Evolutionary conservation across 805 yeast species (phyloP).

Genomic region (Ogataea ramenticola): DNA sequence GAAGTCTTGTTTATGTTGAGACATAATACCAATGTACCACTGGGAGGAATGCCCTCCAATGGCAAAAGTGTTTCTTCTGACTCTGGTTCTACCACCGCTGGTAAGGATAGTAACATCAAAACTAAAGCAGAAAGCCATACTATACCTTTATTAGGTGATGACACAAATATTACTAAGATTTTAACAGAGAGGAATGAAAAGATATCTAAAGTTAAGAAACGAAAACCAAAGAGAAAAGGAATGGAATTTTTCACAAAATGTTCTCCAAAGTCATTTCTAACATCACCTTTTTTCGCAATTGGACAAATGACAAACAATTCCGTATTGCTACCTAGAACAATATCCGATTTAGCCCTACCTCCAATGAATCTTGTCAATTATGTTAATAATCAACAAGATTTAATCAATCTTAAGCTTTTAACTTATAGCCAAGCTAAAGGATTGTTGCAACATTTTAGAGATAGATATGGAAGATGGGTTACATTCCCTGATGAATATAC

Average conservation of each 20-base stretch:
- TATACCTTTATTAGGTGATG: not conserved
- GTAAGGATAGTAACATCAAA: too few relatives aligned
- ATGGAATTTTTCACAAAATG: conserved; percentile 3
- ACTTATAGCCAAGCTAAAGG: conserved; percentile 38
- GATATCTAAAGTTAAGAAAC: not conserved
- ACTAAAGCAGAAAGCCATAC: not conserved
- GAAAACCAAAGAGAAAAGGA: not conserved
- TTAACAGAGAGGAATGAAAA: not conserved
- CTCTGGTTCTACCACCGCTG: not conserved
- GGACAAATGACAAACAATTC: conserved; percentile 25
- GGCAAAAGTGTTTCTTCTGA: not conserved
- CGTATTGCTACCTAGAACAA: conserved; percentile 15
- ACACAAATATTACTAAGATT: not conserved
- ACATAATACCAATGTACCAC: not conserved
- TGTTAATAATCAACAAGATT: conserved; percentile 27
- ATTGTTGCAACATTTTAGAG: conserved; percentile 50
- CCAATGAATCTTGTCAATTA: not conserved
- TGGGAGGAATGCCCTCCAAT: not conserved
- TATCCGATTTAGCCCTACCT: conserved; percentile 6
- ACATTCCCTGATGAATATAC: conserved; percentile 52
- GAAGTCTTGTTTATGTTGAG: conserved; percentile 27
- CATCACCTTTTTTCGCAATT: conserved; percentile 39
- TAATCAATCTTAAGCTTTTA: conserved; percentile 44
- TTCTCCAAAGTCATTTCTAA: conserved; percentile 23
- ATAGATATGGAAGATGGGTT: conserved; percentile 72